Base-by-base conservation (phyloP, 768 basidiomycete genomes). In the Mycena maculata region DNA sequence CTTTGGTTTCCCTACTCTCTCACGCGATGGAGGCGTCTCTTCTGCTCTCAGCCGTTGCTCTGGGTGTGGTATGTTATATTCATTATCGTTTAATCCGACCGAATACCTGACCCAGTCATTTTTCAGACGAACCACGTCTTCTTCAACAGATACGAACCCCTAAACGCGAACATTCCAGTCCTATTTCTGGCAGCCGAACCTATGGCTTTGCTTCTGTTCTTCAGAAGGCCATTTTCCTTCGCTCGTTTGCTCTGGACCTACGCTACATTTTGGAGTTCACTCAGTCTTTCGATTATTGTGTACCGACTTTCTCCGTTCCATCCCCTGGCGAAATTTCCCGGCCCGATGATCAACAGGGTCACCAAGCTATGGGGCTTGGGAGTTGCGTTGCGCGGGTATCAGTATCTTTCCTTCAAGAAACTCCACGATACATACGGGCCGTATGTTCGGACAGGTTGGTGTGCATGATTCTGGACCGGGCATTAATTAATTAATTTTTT, bases 231-330 rank as follows among this genome's bases (percentile, higher is more conserved):
- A 1, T 7, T 50, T 23, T 42, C 59, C 1, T 4, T 31, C 22
- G 20, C 30, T 0, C 63, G 30, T 18, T 22, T 64, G 6, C n/a
- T 50, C 1, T 39, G 36, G 8, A 39, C 16, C 39, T 50, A 63
- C 22, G 62, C 27, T 22, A 22, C 72, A 7, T 83, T 78, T 65
- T 77, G 76, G 74, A 53, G 59, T 1, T 70, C 79, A 1, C 65
- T 83, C n/a, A 57, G 71, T 41, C 33, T 70, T 7, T 80, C 81
- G 1, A 76, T 83, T 20, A 47, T 78, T 22, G 25, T 78, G 10
- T 87, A 88, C 72, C 83, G 86, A n/a, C 63, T 87, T 7, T 87
- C 86, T 7, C 86, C 86, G 5, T 82, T 82, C 75, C 87, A 88
- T 71, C 86, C 86, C 1, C 77, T 88, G 10, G 82, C 84, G 9